phyloP scores from a whole-genome alignment of 2,329 filamentous ascomycete genomes.

The Alternaria arbusti region DNA sequence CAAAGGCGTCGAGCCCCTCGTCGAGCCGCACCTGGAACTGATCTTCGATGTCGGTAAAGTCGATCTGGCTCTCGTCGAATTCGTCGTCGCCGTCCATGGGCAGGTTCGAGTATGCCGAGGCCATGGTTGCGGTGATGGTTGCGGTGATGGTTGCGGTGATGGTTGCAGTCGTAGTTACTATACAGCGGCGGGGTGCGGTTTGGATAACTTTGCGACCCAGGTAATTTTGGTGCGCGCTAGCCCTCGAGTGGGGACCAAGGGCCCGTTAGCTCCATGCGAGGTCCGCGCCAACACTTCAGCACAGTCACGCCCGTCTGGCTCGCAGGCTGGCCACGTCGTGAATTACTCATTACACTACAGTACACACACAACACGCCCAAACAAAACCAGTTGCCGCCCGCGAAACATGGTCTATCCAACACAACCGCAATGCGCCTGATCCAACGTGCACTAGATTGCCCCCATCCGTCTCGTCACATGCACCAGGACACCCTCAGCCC shows the following conservation, averaged over 20 bases:
- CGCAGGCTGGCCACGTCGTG: not conserved
- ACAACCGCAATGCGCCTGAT: constrained; percentile 1
- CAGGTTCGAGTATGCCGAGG: constrained; percentile 89
- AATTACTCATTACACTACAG: constrained; percentile 23
- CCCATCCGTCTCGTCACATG: constrained; percentile 3
- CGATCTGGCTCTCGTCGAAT: constrained; percentile 92
- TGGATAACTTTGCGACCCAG: not conserved
- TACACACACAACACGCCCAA: not conserved
- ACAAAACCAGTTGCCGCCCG: not conserved
- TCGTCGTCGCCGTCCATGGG: constrained; percentile 80
- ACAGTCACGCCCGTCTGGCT: not conserved
- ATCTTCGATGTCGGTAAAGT: constrained; percentile 91
- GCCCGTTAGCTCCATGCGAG: constrained; percentile 18
- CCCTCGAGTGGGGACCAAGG: constrained; percentile 8
- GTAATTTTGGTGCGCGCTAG: constrained; percentile 18
- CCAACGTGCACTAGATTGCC: constrained; percentile 5
- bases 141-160: constrained; percentile 20
- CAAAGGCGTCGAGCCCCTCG: constrained; percentile 93
- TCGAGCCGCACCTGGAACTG: constrained; percentile 96
- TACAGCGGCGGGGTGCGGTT: constrained; percentile 4
- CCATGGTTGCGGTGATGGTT: constrained; percentile 68
- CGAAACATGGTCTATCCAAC: not conserved
- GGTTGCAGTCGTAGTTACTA: constrained; percentile 20
- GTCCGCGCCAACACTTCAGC: not conserved
- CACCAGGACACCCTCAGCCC: constrained; percentile 24